Conservation (phyloP, 2,329 filamentous ascomycete genomes). For the Falciphora oryzae region DNA sequence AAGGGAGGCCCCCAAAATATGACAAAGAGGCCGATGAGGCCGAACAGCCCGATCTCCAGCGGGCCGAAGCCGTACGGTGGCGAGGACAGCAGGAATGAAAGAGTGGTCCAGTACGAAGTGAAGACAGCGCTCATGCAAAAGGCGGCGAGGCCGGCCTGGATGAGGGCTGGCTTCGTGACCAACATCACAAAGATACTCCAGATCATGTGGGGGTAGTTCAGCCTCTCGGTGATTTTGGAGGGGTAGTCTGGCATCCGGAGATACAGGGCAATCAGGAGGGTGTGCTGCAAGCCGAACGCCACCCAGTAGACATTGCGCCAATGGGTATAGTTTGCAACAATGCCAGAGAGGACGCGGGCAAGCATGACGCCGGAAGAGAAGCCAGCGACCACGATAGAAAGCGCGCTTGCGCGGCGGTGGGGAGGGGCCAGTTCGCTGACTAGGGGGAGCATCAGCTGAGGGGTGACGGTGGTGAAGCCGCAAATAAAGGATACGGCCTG, state of each 20-base stretch:
- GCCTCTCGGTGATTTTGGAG: conserved; percentile 56
- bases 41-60: conserved; percentile 69
- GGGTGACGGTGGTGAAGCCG: conserved; percentile 75
- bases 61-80: conserved; percentile 63
- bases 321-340: conserved; percentile 64
- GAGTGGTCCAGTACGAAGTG: conserved; percentile 54
- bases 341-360: conserved; percentile 68
- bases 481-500: conserved; percentile 65
- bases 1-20: conserved; percentile 66
- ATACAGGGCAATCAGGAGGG: conserved; percentile 60
- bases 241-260: conserved; percentile 78
- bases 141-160: conserved; percentile 62
- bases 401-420: conserved; percentile 59
- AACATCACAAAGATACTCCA: conserved; percentile 60
- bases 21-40: conserved; percentile 66
- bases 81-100: conserved; percentile 72
- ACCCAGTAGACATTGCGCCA: conserved; percentile 81
- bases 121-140: conserved; percentile 52
- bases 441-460: conserved; percentile 72
- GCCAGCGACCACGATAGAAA: conserved; percentile 71
- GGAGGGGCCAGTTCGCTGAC: conserved; percentile 73
- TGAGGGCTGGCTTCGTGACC: conserved; percentile 58
- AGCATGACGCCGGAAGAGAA: conserved; percentile 70
- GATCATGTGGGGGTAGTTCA: conserved; percentile 62
- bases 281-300: conserved; percentile 63